Base-by-base conservation (phyloP, 163 green algal genomes). In the Chloromonas sp. region DNA sequence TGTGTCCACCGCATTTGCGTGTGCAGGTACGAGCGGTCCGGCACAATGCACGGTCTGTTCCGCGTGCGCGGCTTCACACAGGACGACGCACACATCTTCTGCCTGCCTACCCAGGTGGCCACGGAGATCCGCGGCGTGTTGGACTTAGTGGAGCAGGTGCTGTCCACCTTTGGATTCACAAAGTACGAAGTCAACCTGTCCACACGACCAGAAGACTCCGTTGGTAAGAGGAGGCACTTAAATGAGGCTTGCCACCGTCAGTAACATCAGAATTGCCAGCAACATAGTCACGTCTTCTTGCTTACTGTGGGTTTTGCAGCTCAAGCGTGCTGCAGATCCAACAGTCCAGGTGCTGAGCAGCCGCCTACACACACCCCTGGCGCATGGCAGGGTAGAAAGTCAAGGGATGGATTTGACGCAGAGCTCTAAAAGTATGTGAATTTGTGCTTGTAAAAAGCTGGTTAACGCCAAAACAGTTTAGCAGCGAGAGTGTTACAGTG, bases 21-120 rank as follows among this genome's bases (percentile, higher is more conserved):
- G 66, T 74, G 57, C 88, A 93, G 90, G 70, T 99, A 99, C 84
- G 97, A 99, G 90, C 91, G 94, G 71, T 95, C 87, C 15, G 97
- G 97, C 70, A 98, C 97, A 3, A 97, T 99, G 94, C 96, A 99
- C 85, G 97, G 96, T 11, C 90, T 99, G 58, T 99, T 99, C 92
- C 93, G 97, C 61, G 97, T 99, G 70, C 91, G 97, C 36, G 97
- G 97, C 79, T 99, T 99, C 91, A 99, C 97, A 77, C 94, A 99
- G 93, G 97, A 99, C 87, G 97, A 99, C 88, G 97, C 92, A 0
- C 97, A 99, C 92, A 98, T 99, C 87, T 99, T 99, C 89, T 99
- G 97, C 91, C 91, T 98, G 84, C 97, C 97, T 0, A 83, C 91
- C 62, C 97, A 99, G 89, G 83, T 90, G 61, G 0, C 77, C 0